phyloP scores from a whole-genome alignment of 176 grass and related monocot species.

The Musa acuminata region DNA sequence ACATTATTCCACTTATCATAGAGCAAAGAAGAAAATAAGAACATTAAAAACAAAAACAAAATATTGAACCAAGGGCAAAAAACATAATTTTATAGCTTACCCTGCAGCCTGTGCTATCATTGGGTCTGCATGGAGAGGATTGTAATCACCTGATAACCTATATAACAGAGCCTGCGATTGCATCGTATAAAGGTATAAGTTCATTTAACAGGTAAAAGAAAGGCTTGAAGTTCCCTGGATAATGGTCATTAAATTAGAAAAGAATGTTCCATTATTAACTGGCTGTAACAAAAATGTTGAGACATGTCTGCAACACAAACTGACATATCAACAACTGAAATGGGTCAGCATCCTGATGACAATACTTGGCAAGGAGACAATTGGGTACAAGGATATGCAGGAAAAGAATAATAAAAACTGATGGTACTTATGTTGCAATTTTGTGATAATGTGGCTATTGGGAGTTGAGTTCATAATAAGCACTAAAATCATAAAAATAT shows the following conservation, averaged over 20 bases:
- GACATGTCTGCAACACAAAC: background rate
- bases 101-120: constrained; percentile 64
- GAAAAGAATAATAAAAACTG: background rate
- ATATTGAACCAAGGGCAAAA: background rate
- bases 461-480: background rate
- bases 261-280: background rate
- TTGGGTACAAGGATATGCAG: background rate
- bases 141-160: constrained; percentile 86
- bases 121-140: constrained; percentile 94
- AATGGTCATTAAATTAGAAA: background rate
- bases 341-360: background rate
- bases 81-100: constrained; percentile 32
- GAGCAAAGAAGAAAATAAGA: background rate
- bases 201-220: background rate
- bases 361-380: background rate
- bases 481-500: background rate
- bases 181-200: constrained; percentile 10
- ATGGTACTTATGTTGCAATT: background rate
- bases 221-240: background rate
- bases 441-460: background rate
- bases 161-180: constrained; percentile 64
- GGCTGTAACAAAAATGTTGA: background rate
- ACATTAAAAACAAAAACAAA: background rate
- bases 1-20: background rate
- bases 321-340: background rate